A percentile compares a stretch with the other conserved stretches of the same genome.
These are phyloP conservation scores for Penicillium manginii DNA, from an alignment of 495 filamentous ascomycete species.

Conservation along the genomic window DNA sequence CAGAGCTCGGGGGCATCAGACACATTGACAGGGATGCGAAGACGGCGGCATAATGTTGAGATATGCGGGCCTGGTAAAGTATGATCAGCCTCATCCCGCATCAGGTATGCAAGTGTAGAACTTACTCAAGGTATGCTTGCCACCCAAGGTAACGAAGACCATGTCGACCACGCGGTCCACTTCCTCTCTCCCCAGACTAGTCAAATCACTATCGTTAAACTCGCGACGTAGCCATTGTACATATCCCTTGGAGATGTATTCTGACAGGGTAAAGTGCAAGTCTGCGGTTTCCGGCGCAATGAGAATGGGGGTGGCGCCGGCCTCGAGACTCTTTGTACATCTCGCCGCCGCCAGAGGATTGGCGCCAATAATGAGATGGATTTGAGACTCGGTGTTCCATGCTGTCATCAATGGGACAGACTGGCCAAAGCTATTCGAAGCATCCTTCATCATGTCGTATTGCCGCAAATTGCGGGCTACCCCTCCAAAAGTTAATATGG, in stretches of 20 bases:
- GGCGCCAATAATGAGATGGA: slow-evolving; percentile 85
- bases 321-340: slow-evolving; percentile 76
- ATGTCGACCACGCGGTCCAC: slow-evolving; percentile 81
- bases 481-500: slow-evolving; percentile 22
- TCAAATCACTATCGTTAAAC: slow-evolving; percentile 77
- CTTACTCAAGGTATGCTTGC: slow-evolving; percentile 56
- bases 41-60: slow-evolving; percentile 71
- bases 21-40: slow-evolving; percentile 92
- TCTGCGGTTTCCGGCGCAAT: slow-evolving; percentile 68
- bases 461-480: slow-evolving; percentile 22
- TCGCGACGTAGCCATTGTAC: slow-evolving; percentile 71
- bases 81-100: background rate
- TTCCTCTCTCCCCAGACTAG: slow-evolving; percentile 75
- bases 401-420: slow-evolving; percentile 70
- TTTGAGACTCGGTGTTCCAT: slow-evolving; percentile 70
- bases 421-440: slow-evolving; percentile 24
- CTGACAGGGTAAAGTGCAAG: slow-evolving; percentile 72
- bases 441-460: slow-evolving; percentile 40
- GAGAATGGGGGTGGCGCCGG: slow-evolving; percentile 86
- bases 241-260: slow-evolving; percentile 71
- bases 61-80: slow-evolving; percentile 62
- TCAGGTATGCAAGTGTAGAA: slow-evolving; percentile 1
- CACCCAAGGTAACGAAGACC: slow-evolving; percentile 81
- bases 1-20: slow-evolving; percentile 86
- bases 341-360: slow-evolving; percentile 85